Conservation (phyloP, 1,139 yeast genomes). For the Hyphopichia fennica region DNA sequence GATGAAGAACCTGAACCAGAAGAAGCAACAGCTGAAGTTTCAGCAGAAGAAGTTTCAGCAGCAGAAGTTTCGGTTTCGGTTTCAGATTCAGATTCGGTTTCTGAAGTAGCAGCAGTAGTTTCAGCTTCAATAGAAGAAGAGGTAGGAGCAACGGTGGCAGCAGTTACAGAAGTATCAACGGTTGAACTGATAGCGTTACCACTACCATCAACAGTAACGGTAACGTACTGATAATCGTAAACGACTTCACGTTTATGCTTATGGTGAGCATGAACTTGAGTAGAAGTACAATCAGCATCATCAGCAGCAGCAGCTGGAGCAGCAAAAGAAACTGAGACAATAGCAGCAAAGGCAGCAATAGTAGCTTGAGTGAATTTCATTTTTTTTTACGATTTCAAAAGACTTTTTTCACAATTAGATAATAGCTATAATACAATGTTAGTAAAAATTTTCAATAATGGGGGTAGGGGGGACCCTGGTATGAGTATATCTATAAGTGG, state of each 20-base stretch:
- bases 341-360: conserved; percentile 38
- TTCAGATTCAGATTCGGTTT: conserved; percentile 9
- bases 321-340: conserved; percentile 40
- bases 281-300: conserved; percentile 37
- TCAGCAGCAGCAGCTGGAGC: conserved; percentile 45
- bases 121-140: conserved; percentile 3
- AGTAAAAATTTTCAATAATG: no score
- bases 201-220: conserved; percentile 41
- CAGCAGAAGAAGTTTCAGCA: conserved; percentile 19
- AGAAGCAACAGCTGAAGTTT: conserved; percentile 17
- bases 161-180: conserved; percentile 9
- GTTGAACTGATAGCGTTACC: conserved; percentile 26
- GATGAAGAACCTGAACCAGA: conserved; percentile 38
- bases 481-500: no score
- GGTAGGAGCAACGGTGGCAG: conserved; percentile 13
- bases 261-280: conserved; percentile 42
- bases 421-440: no score
- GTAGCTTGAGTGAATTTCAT: conserved; percentile 35
- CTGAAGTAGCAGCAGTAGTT: conserved; percentile 13
- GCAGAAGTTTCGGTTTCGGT: conserved; percentile 20
- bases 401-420: no score
- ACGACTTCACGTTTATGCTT: conserved; percentile 43
- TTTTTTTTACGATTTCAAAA: no score
- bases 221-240: conserved; percentile 41
- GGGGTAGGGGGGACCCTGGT: no score